These are phyloP conservation scores for Pichia cactophila DNA, from an alignment of 1,139 yeast genomes.

Conservation along the genomic window DNA sequence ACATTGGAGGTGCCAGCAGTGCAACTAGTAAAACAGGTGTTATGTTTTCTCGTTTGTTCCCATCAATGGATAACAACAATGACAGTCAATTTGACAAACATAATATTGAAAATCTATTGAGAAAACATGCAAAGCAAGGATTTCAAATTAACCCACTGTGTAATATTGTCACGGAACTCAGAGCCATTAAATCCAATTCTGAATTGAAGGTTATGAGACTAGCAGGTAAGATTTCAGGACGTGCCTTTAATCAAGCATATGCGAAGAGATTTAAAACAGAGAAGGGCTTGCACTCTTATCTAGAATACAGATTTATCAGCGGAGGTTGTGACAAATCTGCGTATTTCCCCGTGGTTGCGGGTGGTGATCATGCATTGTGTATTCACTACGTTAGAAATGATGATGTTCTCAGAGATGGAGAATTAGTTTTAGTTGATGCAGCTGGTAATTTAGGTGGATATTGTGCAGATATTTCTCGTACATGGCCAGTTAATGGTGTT, in stretches of 20 bases:
- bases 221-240: slow-evolving; percentile 76
- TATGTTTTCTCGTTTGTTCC: slow-evolving; percentile 13
- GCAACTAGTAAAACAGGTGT: slow-evolving; percentile 8
- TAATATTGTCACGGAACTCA: slow-evolving; percentile 44
- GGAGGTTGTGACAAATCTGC: slow-evolving; percentile 91
- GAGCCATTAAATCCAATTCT: slow-evolving; percentile 66
- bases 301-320: slow-evolving; percentile 73
- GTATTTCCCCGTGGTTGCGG: slow-evolving; percentile 93
- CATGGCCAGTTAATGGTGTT: slow-evolving; percentile 81
- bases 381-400: slow-evolving; percentile 90
- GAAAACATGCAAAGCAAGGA: slow-evolving; percentile 15
- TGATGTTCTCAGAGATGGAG: slow-evolving; percentile 65
- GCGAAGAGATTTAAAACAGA: slow-evolving; percentile 60
- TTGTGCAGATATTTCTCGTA: slow-evolving; percentile 89
- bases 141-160: slow-evolving; percentile 35
- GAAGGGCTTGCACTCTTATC: slow-evolving; percentile 67
- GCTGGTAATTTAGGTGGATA: slow-evolving; percentile 93
- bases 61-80: slow-evolving; percentile 2
- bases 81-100: slow-evolving; percentile 7
- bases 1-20: slow-evolving; percentile 24
- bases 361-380: slow-evolving; percentile 79
- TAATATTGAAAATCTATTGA: slow-evolving; percentile 22
- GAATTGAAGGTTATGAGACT: slow-evolving; percentile 74
- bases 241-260: slow-evolving; percentile 79
- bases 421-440: slow-evolving; percentile 88